Conservation (phyloP, 2,329 filamentous ascomycete genomes). For the Camillea tinctor region DNA sequence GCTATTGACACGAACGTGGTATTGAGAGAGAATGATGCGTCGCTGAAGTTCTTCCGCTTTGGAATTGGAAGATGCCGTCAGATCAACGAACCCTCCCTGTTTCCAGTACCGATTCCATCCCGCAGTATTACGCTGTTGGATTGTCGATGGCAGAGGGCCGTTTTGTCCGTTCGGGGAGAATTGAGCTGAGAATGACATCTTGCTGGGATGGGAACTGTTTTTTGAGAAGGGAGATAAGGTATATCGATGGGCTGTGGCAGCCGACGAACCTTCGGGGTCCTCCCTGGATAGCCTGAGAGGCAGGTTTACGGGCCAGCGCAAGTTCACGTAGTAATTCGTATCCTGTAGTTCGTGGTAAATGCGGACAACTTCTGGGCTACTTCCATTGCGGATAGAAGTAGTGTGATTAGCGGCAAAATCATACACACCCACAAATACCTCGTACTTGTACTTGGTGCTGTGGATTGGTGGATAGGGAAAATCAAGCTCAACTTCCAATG, state of each 20-base stretch:
- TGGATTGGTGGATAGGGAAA: conserved; percentile 43
- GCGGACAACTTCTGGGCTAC: conserved; percentile 21
- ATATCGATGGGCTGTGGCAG: conserved; percentile 34
- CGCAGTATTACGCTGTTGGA: conserved; percentile 23
- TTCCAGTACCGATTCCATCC: conserved; percentile 39
- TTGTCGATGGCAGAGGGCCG: conserved; percentile 24
- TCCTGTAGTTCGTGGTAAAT: conserved; percentile 39
- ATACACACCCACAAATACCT: conserved; percentile 42
- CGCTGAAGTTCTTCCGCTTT: conserved; percentile 43
- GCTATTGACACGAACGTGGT: conserved; percentile 42
- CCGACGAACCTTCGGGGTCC: conserved; percentile 24
- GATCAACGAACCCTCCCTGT: conserved; percentile 41
- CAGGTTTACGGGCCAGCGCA: conserved; percentile 31
- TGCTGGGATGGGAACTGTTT: not conserved
- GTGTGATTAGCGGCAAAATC: conserved; percentile 40
- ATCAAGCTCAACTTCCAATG: conserved; percentile 39
- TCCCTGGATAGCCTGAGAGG: conserved; percentile 23
- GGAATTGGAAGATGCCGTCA: conserved; percentile 35
- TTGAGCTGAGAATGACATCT: conserved; percentile 34
- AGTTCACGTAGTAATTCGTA: conserved; percentile 39
- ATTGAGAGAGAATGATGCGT: conserved; percentile 44
- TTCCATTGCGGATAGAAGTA: conserved; percentile 26
- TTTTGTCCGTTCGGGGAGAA: conserved; percentile 30
- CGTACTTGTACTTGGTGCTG: conserved; percentile 41
- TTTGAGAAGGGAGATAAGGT: conserved; percentile 22